Evolutionary conservation across 2,329 filamentous ascomycete genomes (phyloP), one percentile per base, ranked within the genome.

Genomic region (Lasiodiplodia gonubiensis): DNA sequence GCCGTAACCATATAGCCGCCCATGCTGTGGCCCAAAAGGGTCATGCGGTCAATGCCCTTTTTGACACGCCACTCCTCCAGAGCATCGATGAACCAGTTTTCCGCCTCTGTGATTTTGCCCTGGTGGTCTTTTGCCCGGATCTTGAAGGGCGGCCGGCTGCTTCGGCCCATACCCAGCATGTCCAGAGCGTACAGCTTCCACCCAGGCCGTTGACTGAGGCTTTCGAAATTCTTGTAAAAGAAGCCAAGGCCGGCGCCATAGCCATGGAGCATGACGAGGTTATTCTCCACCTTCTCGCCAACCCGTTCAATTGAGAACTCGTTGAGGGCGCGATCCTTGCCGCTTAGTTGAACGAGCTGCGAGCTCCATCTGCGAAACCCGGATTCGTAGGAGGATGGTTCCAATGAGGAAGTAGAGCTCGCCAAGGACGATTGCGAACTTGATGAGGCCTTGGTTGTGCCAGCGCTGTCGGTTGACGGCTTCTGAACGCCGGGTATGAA

Each of bases 141-240:
- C 73, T 87, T 91, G 83, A 99, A 99, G 0, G 89, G 81, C 1
- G 95, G 94, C 5, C 94, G 86, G 33, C 88, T 90, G 67, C 92
- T 96, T 74, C 96, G 90, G 68, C 94, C 94, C 92, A 97, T 97
- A 68, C 94, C 94, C 16, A 97, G 85, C 86, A 98, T 88, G 75
- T 99, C 94, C 18, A 99, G 83, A 1, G 94, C 93, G 77, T 95
- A 98, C 23, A 99, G 81, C 74, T 92, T 94, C 89, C 95, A 96
- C 33, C 94, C 93, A 30, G 86, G 84, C 1, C 89, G 82, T 25
- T 94, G 89, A 54, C 90, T 94, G 35, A 99, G 82, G 8, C 90
- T 89, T 79, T 99, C 95, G 69, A 97, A 97, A 77, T 99, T 99
- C 81, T 94, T 94, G 85, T 97, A 99, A 84, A 97, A 99, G 81